A percentile compares a stretch with the other conserved stretches of the same genome.
phyloP scores from a whole-genome alignment of 78 protist species.

The Speleostelium caveatum region DNA sequence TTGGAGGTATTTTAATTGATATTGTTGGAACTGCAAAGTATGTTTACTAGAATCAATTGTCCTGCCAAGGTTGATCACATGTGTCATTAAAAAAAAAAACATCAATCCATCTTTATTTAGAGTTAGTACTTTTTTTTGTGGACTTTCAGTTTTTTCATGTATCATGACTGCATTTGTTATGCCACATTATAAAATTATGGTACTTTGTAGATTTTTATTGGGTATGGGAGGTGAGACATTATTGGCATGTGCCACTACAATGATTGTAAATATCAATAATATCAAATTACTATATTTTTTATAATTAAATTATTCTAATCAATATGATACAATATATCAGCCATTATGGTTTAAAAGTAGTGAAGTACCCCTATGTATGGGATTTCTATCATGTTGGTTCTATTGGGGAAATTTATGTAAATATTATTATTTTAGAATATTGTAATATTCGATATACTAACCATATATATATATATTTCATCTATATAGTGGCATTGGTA shows the following conservation, averaged over 20 bases:
- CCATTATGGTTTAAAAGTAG: constrained; percentile 37
- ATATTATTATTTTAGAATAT: not conserved
- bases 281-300: not conserved
- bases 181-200: constrained; percentile 19
- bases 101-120: not conserved
- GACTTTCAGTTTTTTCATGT: constrained; percentile 23
- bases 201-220: constrained; percentile 43
- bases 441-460: no score
- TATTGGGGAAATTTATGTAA: constrained; percentile 73
- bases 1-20: constrained; percentile 72
- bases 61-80: no score
- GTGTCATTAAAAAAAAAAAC: no score
- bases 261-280: constrained; percentile 37
- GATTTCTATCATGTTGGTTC: constrained; percentile 25
- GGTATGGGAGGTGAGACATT: constrained; percentile 71
- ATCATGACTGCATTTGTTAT: constrained; percentile 6
- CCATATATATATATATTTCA: no score
- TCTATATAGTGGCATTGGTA: constrained; percentile 10
- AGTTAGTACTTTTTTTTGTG: constrained; percentile 44
- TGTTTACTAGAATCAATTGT: no score
- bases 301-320: not conserved
- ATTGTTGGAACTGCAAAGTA: constrained; percentile 34
- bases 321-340: not conserved
- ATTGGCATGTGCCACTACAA: constrained; percentile 65
- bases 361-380: constrained; percentile 58